Conservation (phyloP, 306 rosid species). For the cucumber (Cucumis sativus) region Cucumber_9930_V3 NC_026655.2:25523001-25523500, state of each 20-base stretch:
- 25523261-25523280: conserved; percentile 27
- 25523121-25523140: conserved; percentile 49
- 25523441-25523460: conserved; percentile 6
- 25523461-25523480: background rate
- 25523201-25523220: conserved; percentile 22
- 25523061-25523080: conserved; percentile 47
- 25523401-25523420: conserved; percentile 45
- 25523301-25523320: conserved; percentile 43
- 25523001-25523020: conserved; percentile 69
- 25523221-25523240: conserved; percentile 51
- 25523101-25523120: conserved; percentile 17
- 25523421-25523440: conserved; percentile 58
- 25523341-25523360: conserved; percentile 35
- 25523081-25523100: conserved; percentile 18
- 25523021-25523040: conserved; percentile 49
- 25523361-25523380: conserved; percentile 91
- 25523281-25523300: conserved; percentile 20
- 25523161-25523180: conserved; percentile 32
- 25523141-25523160: conserved; percentile 44
- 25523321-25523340: conserved; percentile 44
- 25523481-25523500: background rate
- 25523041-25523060: conserved; percentile 41
- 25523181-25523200: conserved; percentile 14
- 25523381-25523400: conserved; percentile 46
- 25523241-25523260: conserved; percentile 49